phyloP scores from a whole-genome alignment of 805 yeast species.

The Candida yuanshanica region DNA sequence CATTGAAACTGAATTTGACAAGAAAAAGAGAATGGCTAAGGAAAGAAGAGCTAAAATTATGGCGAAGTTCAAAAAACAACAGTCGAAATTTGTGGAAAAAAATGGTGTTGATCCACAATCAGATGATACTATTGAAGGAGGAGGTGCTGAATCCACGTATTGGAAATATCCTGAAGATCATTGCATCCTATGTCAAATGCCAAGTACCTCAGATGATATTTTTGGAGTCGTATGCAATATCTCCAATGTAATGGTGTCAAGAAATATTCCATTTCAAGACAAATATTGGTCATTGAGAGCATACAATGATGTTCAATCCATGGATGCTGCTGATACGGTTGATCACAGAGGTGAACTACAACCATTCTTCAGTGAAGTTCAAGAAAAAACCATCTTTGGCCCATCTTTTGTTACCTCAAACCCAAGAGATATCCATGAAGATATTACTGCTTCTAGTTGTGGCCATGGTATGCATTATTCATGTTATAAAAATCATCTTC shows the following conservation, averaged over 20 bases:
- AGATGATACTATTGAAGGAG: slow-evolving; percentile 12
- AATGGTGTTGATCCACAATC: slow-evolving; percentile 30
- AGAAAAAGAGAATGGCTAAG: slow-evolving; percentile 63
- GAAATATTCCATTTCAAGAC: slow-evolving; percentile 59
- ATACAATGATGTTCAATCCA: slow-evolving; percentile 38
- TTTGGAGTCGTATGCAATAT: slow-evolving; percentile 72
- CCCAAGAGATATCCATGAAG: slow-evolving; percentile 9
- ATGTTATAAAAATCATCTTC: slow-evolving; percentile 64
- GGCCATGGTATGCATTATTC: slow-evolving; percentile 90
- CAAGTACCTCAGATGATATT: slow-evolving; percentile 55
- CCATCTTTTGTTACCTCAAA: slow-evolving; percentile 58
- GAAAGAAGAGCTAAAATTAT: slow-evolving; percentile 64
- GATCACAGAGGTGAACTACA: slow-evolving; percentile 31
- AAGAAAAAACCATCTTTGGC: slow-evolving; percentile 46
- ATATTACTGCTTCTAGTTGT: slow-evolving; percentile 55
- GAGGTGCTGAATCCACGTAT: not conserved
- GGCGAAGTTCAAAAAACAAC: slow-evolving; percentile 78
- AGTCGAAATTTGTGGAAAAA: slow-evolving; percentile 62
- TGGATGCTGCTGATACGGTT: slow-evolving; percentile 13
- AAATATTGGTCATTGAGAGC: slow-evolving; percentile 61
- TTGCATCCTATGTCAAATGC: slow-evolving; percentile 80
- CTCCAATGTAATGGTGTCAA: slow-evolving; percentile 50
- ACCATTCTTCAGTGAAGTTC: slow-evolving; percentile 30
- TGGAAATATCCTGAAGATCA: slow-evolving; percentile 72
- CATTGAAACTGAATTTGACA: slow-evolving; percentile 36